phyloP scores from a whole-genome alignment of 805 yeast genomes.

The Suhomyces faveliae region DNA sequence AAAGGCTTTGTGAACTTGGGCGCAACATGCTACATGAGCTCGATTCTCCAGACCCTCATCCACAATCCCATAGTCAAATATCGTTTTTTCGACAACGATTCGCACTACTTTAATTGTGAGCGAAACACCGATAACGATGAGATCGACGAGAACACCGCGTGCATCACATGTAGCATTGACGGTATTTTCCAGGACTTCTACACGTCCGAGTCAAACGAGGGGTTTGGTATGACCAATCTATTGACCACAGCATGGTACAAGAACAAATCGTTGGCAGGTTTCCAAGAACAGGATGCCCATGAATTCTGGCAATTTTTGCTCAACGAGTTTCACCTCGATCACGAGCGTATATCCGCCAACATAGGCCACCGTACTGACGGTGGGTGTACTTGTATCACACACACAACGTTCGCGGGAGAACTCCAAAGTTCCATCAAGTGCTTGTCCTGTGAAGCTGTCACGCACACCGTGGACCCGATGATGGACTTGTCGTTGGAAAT shows the following conservation, averaged over 20 bases:
- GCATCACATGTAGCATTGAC: slow-evolving; percentile 86
- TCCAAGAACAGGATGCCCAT: slow-evolving; percentile 97
- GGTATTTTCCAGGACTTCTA: slow-evolving; percentile 73
- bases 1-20: slow-evolving; percentile 93
- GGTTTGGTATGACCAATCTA: slow-evolving; percentile 79
- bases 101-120: slow-evolving; percentile 57
- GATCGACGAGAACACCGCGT: slow-evolving; percentile 40
- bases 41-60: slow-evolving; percentile 81
- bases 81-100: slow-evolving; percentile 68
- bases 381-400: slow-evolving; percentile 75
- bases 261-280: slow-evolving; percentile 85
- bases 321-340: slow-evolving; percentile 71
- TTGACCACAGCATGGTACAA: slow-evolving; percentile 86
- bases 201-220: slow-evolving; percentile 58
- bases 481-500: slow-evolving; percentile 86
- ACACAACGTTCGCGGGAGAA: slow-evolving; percentile 79
- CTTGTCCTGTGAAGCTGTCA: slow-evolving; percentile 58
- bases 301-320: slow-evolving; percentile 93
- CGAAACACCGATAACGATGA: slow-evolving; percentile 25
- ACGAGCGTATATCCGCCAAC: slow-evolving; percentile 17
- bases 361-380: slow-evolving; percentile 4
- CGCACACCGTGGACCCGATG: slow-evolving; percentile 82
- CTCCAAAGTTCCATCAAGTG: slow-evolving; percentile 80
- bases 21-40: slow-evolving; percentile 95
- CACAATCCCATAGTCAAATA: slow-evolving; percentile 87